These are phyloP conservation scores for Pythium brachiatum DNA, from an alignment of 352 stramenopile species.

Conservation along the genomic window DNA sequence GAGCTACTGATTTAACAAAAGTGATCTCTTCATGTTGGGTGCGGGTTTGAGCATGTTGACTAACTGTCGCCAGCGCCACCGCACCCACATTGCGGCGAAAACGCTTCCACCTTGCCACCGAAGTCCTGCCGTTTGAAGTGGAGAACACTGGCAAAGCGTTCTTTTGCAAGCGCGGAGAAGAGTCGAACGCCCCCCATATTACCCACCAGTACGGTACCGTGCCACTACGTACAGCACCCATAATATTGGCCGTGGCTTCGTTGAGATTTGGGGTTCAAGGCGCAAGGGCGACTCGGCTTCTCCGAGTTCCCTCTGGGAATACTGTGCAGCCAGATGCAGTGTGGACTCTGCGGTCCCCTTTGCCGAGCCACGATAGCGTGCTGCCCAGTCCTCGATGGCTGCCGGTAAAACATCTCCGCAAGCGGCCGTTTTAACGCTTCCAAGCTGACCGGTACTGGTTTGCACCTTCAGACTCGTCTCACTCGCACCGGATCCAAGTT, in stretches of 20 bases:
- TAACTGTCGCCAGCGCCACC: not conserved
- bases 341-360: too few species aligned
- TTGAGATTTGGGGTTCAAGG: too few species aligned
- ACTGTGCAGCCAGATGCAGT: too few species aligned
- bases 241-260: not conserved
- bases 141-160: not conserved
- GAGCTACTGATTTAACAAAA: not conserved
- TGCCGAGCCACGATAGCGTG: too few species aligned
- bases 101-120: not conserved
- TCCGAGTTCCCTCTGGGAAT: too few species aligned
- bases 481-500: too few species aligned
- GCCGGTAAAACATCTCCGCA: too few species aligned
- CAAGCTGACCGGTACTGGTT: too few species aligned
- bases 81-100: slow-evolving; percentile 3
- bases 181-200: not conserved
- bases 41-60: not conserved
- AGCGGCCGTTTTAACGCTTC: too few species aligned
- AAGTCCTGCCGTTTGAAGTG: not conserved
- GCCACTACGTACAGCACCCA: not conserved
- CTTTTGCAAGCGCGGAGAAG: not conserved
- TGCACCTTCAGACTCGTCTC: too few species aligned
- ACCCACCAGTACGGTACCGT: not conserved
- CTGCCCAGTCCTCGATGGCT: too few species aligned
- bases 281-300: too few species aligned
- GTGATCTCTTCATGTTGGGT: not conserved